These are phyloP conservation scores for Scedosporium boydii DNA, from an alignment of 2,329 filamentous ascomycete species.

Conservation along the genomic window DNA sequence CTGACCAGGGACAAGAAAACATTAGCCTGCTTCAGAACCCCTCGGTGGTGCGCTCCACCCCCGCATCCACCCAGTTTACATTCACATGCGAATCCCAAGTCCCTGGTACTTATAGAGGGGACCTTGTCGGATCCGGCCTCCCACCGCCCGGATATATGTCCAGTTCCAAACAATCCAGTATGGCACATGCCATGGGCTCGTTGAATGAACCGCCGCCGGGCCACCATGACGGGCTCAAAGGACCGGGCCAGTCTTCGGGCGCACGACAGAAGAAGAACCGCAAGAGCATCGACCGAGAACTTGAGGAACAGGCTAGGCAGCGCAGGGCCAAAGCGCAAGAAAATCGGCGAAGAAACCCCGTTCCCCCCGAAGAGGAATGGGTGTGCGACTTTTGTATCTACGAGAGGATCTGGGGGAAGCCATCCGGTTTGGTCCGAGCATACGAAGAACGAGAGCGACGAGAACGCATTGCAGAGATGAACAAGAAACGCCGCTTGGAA, in stretches of 20 bases:
- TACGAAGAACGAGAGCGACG: conserved; percentile 93
- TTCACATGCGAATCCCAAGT: conserved; percentile 93
- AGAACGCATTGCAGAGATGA: conserved; percentile 73
- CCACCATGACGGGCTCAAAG: conserved; percentile 17
- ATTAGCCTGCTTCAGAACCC: conserved; percentile 63
- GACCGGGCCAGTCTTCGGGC: conserved; percentile 20
- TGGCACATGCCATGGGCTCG: background rate
- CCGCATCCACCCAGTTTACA: conserved; percentile 82
- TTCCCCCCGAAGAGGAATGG: conserved; percentile 66
- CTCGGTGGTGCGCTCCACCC: conserved; percentile 46
- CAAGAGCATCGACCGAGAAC: conserved; percentile 59
- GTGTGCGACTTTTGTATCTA: conserved; percentile 99
- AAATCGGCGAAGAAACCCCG: conserved; percentile 66
- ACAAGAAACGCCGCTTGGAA: conserved; percentile 74
- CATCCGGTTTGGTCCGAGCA: conserved; percentile 74
- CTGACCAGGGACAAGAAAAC: conserved; percentile 63
- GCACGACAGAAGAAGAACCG: conserved; percentile 48
- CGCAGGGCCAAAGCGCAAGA: conserved; percentile 70
- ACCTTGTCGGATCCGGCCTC: background rate
- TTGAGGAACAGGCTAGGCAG: conserved; percentile 64
- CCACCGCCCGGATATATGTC: conserved; percentile 5
- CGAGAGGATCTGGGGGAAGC: conserved; percentile 85
- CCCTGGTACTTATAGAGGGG: conserved; percentile 44
- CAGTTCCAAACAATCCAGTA: background rate
- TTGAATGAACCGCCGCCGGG: background rate